Percentiles rank a stretch among this genome's conserved stretches.
phyloP scores from a whole-genome alignment of 805 yeast genomes.

The Candida sithepensis region DNA sequence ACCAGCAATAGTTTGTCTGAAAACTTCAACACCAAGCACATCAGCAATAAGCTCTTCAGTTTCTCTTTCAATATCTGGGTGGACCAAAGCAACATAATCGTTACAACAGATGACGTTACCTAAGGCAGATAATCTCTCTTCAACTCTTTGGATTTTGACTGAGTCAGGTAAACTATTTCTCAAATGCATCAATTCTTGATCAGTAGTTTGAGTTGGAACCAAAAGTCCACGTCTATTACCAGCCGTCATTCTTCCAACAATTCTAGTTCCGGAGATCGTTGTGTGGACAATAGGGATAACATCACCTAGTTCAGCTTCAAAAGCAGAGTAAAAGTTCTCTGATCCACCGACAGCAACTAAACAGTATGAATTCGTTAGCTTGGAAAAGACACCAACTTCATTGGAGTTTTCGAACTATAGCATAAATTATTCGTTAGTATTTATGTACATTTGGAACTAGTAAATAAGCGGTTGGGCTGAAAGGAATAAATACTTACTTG shows the following conservation, averaged over 20 bases:
- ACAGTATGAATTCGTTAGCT: slow-evolving; percentile 93
- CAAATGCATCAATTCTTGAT: slow-evolving; percentile 95
- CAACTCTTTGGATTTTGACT: slow-evolving; percentile 95
- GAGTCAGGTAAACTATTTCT: slow-evolving; percentile 94
- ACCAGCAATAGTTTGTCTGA: slow-evolving; percentile 98
- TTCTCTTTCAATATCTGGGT: slow-evolving; percentile 98
- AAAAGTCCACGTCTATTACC: slow-evolving; percentile 97
- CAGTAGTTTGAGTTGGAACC: slow-evolving; percentile 97
- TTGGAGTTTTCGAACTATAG: slow-evolving; percentile 71
- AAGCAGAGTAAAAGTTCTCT: slow-evolving; percentile 78
- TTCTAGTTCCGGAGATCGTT: slow-evolving; percentile 97
- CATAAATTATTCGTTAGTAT: no score
- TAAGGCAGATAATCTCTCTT: slow-evolving; percentile 92
- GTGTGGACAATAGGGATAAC: slow-evolving; percentile 95
- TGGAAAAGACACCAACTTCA: slow-evolving; percentile 92
- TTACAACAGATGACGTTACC: slow-evolving; percentile 98
- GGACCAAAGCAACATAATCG: slow-evolving; percentile 98
- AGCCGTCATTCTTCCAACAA: slow-evolving; percentile 96
- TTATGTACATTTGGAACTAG: no score
- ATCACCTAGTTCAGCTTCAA: slow-evolving; percentile 96
- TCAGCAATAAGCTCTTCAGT: slow-evolving; percentile 98
- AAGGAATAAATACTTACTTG: slow-evolving; percentile 33
- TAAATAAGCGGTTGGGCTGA: background rate
- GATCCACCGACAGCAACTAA: slow-evolving; percentile 97
- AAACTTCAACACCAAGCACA: slow-evolving; percentile 97